These are phyloP conservation scores for Trapa incisa DNA, from an alignment of 345 rosid species.

Conservation along the genomic window DNA sequence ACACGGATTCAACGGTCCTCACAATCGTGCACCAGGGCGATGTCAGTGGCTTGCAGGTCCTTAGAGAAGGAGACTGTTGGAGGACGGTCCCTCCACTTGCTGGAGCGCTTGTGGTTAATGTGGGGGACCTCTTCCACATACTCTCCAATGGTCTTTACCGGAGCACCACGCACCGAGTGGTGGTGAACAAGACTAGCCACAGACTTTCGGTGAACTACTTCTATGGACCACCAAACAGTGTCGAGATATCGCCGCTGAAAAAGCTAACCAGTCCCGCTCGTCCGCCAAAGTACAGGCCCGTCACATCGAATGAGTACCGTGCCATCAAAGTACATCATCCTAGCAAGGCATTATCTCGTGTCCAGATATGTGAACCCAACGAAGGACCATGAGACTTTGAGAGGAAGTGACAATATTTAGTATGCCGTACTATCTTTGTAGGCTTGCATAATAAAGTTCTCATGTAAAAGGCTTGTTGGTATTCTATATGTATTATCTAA, in stretches of 20 bases:
- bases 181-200: constrained; percentile 22
- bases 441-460: no score
- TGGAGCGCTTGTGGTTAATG: constrained; percentile 24
- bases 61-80: constrained; percentile 26
- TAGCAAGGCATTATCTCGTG: constrained; percentile 16
- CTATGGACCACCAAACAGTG: constrained; percentile 28
- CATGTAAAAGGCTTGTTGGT: no score
- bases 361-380: constrained; percentile 9
- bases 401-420: no score
- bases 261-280: constrained; percentile 21
- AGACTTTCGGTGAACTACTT: constrained; percentile 27
- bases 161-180: constrained; percentile 28
- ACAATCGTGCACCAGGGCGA: constrained; percentile 28
- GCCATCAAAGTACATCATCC: constrained; percentile 25
- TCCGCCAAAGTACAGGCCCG: constrained; percentile 28
- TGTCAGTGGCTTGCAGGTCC: constrained; percentile 31
- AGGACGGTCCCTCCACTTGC: constrained; percentile 26
- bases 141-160: constrained; percentile 33
- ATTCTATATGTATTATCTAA: no score
- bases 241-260: constrained; percentile 21
- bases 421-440: no score
- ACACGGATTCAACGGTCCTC: constrained; percentile 34
- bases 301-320: constrained; percentile 35
- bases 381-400: no score
- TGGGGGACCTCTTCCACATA: constrained; percentile 37